Conservation (phyloP, 2,329 filamentous ascomycete species). For the Colletotrichum sp. region DNA sequence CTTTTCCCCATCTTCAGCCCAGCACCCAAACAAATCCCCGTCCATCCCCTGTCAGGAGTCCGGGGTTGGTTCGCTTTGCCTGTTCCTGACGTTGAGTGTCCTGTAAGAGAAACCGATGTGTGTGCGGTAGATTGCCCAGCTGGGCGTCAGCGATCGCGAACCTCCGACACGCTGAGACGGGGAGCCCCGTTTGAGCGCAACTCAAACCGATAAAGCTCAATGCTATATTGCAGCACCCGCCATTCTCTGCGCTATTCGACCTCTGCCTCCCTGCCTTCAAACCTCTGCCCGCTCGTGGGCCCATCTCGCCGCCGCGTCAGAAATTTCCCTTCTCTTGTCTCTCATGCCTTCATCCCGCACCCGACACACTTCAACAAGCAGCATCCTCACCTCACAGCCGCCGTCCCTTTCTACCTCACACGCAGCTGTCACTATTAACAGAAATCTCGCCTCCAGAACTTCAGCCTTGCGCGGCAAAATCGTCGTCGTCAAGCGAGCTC, state of each 20-base stretch:
- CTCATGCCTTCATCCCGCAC: background rate
- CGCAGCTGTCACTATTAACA: background rate
- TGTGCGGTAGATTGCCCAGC: background rate
- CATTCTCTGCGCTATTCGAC: background rate
- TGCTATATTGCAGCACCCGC: conserved; percentile 10
- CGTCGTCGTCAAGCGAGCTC: background rate
- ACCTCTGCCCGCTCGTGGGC: background rate
- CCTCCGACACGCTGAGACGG: conserved; percentile 21
- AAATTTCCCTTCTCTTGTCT: background rate
- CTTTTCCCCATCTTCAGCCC: background rate
- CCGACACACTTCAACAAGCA: background rate
- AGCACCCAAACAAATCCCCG: background rate
- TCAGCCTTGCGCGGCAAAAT: background rate
- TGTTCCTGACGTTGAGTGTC: background rate
- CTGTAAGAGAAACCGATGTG: background rate
- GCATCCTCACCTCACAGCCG: background rate
- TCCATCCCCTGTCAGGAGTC: background rate
- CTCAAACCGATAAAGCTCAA: conserved; percentile 21
- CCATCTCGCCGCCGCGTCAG: background rate
- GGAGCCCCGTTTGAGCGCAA: conserved; percentile 20
- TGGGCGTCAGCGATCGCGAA: conserved; percentile 1
- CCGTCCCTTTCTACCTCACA: background rate
- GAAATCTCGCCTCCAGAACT: background rate
- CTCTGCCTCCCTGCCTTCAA: background rate
- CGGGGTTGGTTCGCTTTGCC: background rate